Percentiles rank a stretch among this genome's conserved stretches.
Evolutionary conservation across 2,329 filamentous ascomycete species (phyloP).

Genomic region (Arthrobotrys entomopaga): DNA sequence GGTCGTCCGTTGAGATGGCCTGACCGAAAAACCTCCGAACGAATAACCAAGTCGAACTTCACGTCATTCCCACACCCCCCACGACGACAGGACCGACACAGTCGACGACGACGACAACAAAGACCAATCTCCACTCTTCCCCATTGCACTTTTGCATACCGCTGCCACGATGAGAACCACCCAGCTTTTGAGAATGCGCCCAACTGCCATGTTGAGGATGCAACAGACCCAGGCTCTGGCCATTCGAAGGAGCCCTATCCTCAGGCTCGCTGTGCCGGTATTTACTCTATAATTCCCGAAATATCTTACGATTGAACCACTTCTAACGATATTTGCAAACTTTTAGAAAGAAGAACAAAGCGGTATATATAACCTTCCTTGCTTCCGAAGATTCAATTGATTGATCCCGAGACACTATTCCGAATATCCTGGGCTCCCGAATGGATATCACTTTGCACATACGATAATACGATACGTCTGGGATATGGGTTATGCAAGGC

Average conservation of each 20-base stretch:
- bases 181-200: conserved; percentile 43
- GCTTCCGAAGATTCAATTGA: conserved; percentile 18
- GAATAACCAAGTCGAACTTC: conserved; percentile 19
- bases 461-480: neutral
- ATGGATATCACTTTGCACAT: neutral
- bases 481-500: neutral
- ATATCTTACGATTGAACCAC: neutral
- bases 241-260: conserved; percentile 49
- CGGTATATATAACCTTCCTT: conserved; percentile 53
- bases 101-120: conserved; percentile 10
- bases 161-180: conserved; percentile 40
- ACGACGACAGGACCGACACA: conserved; percentile 24
- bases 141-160: neutral
- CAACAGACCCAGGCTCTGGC: conserved; percentile 37
- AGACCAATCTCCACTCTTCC: conserved; percentile 47
- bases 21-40: conserved; percentile 54
- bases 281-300: neutral
- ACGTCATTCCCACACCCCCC: conserved; percentile 16
- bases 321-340: conserved; percentile 15
- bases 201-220: conserved; percentile 50
- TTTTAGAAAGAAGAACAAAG: conserved; percentile 58
- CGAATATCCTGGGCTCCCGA: neutral
- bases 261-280: conserved; percentile 54
- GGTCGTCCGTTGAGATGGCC: conserved; percentile 47
- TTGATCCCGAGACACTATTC: conserved; percentile 7